These are phyloP conservation scores for Cryptosporidium muris DNA, from an alignment of 169 alveolate species.

Conservation along the genomic window DNA sequence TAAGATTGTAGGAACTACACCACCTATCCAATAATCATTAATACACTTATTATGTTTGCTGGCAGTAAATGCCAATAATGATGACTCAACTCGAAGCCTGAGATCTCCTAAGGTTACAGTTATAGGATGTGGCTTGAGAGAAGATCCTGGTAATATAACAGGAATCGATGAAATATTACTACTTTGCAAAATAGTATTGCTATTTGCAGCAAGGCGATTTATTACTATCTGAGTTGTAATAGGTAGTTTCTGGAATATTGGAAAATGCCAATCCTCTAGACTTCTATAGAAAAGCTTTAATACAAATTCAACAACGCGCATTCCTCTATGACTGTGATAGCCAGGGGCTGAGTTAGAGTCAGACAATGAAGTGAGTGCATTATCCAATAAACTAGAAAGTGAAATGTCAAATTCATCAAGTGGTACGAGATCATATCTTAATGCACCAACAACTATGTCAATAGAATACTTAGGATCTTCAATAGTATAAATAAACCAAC, in stretches of 20 bases:
- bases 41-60: not conserved
- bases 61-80: constrained; percentile 8
- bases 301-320: constrained; percentile 20
- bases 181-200: constrained; percentile 4
- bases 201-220: not conserved
- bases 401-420: constrained; percentile 20
- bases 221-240: constrained; percentile 24
- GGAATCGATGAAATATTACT: constrained; percentile 8
- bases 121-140: constrained; percentile 38
- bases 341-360: constrained; percentile 1
- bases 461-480: constrained; percentile 67
- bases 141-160: constrained; percentile 38
- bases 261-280: constrained; percentile 67
- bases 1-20: constrained; percentile 26
- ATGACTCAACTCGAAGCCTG: constrained; percentile 10
- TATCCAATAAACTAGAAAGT: constrained; percentile 27
- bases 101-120: constrained; percentile 44
- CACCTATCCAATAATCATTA: constrained; percentile 45
- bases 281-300: constrained; percentile 52
- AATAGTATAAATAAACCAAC: constrained; percentile 59
- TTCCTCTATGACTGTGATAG: not conserved
- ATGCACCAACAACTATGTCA: constrained; percentile 53
- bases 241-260: constrained; percentile 26
- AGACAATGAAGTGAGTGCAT: not conserved
- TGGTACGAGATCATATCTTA: constrained; percentile 51